phyloP scores from a whole-genome alignment of 148 eudicot species.

The Simmondsia chinensis region DNA sequence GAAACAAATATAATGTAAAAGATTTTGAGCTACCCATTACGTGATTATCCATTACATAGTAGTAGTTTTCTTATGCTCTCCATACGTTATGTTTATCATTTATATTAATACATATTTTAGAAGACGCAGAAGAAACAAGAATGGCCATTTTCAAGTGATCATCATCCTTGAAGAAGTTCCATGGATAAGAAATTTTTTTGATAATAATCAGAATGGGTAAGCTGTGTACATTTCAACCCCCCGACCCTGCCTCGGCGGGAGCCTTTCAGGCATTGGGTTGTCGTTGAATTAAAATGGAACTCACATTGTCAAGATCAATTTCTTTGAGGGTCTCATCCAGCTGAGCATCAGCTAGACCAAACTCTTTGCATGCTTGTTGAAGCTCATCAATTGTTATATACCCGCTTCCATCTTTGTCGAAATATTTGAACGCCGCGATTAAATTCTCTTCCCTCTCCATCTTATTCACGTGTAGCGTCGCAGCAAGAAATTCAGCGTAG shows the following conservation, averaged over 20 bases:
- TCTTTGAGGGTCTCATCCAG: conserved; percentile 29
- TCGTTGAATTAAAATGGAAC: conserved; percentile 9
- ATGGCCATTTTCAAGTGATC: background rate
- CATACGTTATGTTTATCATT: no score
- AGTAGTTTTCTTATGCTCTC: no score
- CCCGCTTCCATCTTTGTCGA: conserved; percentile 36
- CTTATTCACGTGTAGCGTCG: conserved; percentile 39
- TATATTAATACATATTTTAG: no score
- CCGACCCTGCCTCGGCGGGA: no score
- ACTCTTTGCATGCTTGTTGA: conserved; percentile 33
- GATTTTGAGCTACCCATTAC: no score
- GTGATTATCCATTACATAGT: no score
- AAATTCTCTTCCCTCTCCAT: conserved; percentile 42
- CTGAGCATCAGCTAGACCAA: conserved; percentile 34
- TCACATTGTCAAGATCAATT: conserved; percentile 33
- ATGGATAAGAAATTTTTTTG: no score
- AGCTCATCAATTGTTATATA: conserved; percentile 36
- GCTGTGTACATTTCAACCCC: no score
- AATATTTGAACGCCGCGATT: conserved; percentile 30
- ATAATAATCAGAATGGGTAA: no score
- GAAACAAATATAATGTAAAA: no score
- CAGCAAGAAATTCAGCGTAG: conserved; percentile 40
- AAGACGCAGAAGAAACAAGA: background rate
- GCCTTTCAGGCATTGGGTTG: no score
- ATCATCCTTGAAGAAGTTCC: no score